A percentile compares a stretch with the other conserved stretches of the same genome.
Evolutionary conservation across 805 yeast genomes (phyloP).

Genomic region (Sugiyamaella chiloensis): DNA sequence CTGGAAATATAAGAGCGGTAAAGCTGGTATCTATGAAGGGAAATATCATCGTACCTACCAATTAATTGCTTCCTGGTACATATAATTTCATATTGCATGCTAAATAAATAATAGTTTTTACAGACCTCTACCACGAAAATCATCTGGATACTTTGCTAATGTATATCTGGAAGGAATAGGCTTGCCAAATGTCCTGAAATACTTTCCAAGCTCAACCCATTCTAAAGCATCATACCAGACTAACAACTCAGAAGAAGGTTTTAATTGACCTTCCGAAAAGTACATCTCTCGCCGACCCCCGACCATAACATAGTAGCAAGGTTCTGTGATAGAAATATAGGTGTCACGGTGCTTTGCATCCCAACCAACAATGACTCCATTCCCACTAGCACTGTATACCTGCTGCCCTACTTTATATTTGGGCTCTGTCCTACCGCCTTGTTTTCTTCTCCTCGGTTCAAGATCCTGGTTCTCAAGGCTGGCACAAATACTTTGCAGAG

Average conservation of each 20-base stretch:
- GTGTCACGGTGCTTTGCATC: neutral
- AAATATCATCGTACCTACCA: no score
- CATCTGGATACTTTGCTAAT: neutral
- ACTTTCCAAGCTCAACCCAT: slow-evolving; percentile 1
- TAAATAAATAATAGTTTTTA: neutral
- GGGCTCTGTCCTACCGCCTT: no score
- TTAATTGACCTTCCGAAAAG: neutral
- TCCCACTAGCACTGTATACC: slow-evolving; percentile 2
- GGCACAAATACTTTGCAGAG: no score
- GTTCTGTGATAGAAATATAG: neutral
- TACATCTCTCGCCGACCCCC: slow-evolving; percentile 2
- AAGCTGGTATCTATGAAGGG: no score
- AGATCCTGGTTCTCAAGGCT: no score
- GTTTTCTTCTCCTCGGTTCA: no score
- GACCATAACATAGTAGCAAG: slow-evolving; percentile 1
- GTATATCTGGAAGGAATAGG: neutral
- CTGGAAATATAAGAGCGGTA: slow-evolving; percentile 27
- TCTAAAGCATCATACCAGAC: neutral
- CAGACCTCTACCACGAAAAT: no score
- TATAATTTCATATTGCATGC: neutral
- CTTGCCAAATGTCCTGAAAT: neutral
- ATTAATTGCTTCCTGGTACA: neutral
- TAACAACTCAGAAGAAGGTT: neutral
- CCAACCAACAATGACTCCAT: slow-evolving; percentile 3
- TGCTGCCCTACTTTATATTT: slow-evolving; percentile 2